Evolutionary conservation across 306 rosid species (phyloP), one percentile per base, ranked within the genome.

Genomic region (Prunus salicina): DNA sequence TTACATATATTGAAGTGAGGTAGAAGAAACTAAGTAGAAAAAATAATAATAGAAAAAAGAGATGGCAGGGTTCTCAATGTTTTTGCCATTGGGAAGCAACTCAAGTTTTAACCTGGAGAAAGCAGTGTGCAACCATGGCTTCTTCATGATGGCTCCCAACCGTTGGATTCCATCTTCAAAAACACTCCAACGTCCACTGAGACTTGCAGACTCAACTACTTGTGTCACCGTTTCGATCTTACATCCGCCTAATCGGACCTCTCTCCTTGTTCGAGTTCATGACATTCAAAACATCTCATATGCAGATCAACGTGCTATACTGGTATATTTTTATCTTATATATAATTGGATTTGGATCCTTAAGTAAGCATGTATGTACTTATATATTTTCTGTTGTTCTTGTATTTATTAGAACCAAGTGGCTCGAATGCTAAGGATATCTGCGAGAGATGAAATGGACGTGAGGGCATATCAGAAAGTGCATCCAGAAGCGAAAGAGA

Each of bases 121-220:
- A 8, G 84, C 79, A 3, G 73, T 84, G 0, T 84, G 91, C 80
- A 84, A 84, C 20, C 88, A 87, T 58, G 88, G 88, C 0, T 57
- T 77, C 24, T 84, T 87, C 47, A 87, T 84, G 88, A 84, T 87
- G 88, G 63, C 85, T 43, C 90, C 88, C 22, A 87, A 87, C 64
- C 25, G 60, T 34, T 84, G 90, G 88, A 63, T 66, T 67, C 66
- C 87, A 8, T 80, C 80, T 2, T 53, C 78, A 1, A 80, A 77
- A 64, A 77, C 81, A 20, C 62, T 87, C 24, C 57, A 64, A 63
- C 83, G 87, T 3, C 90, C 88, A 6, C 25, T 84, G 14, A 76
- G 90, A 24, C 85, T 84, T 1, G 70, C 79, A n/a, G 72, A 77
- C 55, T 66, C 38, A 0, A 2, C 15, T 16, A 8, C 46, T 1